Percentiles rank a stretch among this genome's conserved stretches.
Conservation (phyloP, 768 basidiomycete species). For the Lactarius sanguifluus region DNA sequence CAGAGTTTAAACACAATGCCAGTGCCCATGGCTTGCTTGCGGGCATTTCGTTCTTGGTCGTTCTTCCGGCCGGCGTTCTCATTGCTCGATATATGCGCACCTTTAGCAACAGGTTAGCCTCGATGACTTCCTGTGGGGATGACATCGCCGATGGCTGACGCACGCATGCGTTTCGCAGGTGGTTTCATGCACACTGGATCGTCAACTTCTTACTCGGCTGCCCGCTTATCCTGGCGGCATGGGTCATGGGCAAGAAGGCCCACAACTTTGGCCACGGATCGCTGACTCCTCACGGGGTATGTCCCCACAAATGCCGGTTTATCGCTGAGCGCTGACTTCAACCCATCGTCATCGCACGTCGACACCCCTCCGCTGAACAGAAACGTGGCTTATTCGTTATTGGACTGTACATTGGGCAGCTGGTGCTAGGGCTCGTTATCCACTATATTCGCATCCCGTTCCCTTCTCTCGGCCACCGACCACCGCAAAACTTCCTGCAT, state of each 20-base stretch:
- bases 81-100: constrained; percentile 21
- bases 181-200: constrained; percentile 16
- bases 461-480: constrained; percentile 37
- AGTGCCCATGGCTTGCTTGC: constrained; percentile 8
- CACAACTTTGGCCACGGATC: background rate
- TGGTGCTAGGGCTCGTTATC: constrained; percentile 48
- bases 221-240: constrained; percentile 54
- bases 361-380: constrained; percentile 36
- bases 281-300: constrained; percentile 43
- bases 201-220: constrained; percentile 38
- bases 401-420: constrained; percentile 52
- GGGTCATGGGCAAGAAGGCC: constrained; percentile 39
- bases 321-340: no score
- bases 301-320: background rate
- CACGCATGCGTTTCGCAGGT: constrained; percentile 1
- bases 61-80: constrained; percentile 7
- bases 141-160: background rate
- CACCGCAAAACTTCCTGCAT: constrained; percentile 44
- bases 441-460: constrained; percentile 51
- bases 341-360: no score
- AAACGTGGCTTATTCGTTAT: constrained; percentile 53
- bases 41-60: constrained; percentile 13
- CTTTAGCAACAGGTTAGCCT: constrained; percentile 16
- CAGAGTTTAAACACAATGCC: background rate
- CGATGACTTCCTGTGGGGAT: background rate